Evolutionary conservation across 1,284 basidiomycete species (phyloP).

Genomic region (Ganoderma boninense): DNA sequence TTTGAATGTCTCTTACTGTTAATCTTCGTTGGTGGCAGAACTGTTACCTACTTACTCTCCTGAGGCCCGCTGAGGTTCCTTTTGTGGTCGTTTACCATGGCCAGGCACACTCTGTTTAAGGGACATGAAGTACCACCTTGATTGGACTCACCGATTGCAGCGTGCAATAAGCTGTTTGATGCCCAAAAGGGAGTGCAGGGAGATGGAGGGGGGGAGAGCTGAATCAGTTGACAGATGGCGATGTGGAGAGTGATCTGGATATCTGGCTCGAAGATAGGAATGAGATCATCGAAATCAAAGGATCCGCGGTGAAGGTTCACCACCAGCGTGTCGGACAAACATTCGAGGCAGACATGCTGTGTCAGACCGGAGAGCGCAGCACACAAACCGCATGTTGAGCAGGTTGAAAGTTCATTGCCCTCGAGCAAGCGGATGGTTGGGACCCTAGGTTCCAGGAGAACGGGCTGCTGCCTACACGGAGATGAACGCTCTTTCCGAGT

Average conservation of each 20-base stretch:
- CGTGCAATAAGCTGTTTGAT: constrained; percentile 13
- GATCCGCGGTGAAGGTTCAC: constrained; percentile 33
- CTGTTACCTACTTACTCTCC: neutral
- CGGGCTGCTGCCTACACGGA: constrained; percentile 23
- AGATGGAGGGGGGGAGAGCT: constrained; percentile 7
- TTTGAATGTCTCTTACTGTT: neutral
- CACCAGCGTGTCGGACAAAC: constrained; percentile 23
- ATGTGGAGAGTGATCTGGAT: constrained; percentile 23
- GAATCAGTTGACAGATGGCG: constrained; percentile 31
- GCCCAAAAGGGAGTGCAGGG: neutral
- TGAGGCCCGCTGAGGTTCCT: neutral
- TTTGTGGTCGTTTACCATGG: neutral
- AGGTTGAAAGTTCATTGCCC: constrained; percentile 16
- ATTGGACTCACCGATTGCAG: constrained; percentile 10
- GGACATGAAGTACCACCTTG: constrained; percentile 11
- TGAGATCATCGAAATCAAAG: constrained; percentile 27
- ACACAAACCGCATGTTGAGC: constrained; percentile 18
- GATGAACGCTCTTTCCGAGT: constrained; percentile 22
- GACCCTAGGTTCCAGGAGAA: constrained; percentile 14
- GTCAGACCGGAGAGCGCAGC: constrained; percentile 24
- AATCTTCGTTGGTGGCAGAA: neutral
- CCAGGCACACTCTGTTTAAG: neutral
- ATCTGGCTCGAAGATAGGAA: constrained; percentile 21
- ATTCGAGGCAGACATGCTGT: constrained; percentile 23
- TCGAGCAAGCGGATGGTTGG: constrained; percentile 7